Percentiles rank a stretch among this genome's conserved stretches.
phyloP scores from a whole-genome alignment of 1,284 basidiomycete species.

The Gymnopus androsaceus region DNA sequence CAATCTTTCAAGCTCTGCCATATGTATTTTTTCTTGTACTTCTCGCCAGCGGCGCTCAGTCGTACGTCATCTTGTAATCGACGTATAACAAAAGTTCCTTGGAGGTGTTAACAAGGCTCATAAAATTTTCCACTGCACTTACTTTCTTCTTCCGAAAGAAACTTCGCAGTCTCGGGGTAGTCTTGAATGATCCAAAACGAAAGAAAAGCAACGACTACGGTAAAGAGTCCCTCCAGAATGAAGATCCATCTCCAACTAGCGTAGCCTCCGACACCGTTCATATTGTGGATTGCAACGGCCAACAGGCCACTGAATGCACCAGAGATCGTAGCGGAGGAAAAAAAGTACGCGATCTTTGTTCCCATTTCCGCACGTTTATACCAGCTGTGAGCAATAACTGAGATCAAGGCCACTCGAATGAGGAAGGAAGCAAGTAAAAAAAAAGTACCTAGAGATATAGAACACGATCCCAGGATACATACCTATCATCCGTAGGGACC shows the following conservation, averaged over 20 bases:
- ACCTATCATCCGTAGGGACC: no score
- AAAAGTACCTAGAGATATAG: constrained; percentile 51
- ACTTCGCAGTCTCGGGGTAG: constrained; percentile 79
- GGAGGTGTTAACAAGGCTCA: background rate
- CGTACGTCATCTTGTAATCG: constrained; percentile 69
- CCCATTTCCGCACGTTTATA: constrained; percentile 65
- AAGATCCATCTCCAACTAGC: constrained; percentile 67
- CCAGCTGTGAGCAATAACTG: constrained; percentile 41
- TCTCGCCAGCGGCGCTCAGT: constrained; percentile 73
- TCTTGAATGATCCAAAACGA: constrained; percentile 79
- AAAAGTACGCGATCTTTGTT: constrained; percentile 61
- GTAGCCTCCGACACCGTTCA: constrained; percentile 62
- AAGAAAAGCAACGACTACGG: constrained; percentile 45
- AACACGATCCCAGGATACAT: constrained; percentile 59
- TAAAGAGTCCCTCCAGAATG: constrained; percentile 76
- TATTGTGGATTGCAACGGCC: constrained; percentile 66
- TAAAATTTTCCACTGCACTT: constrained; percentile 22
- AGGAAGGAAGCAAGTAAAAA: background rate
- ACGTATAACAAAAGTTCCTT: constrained; percentile 55
- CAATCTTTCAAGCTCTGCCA: constrained; percentile 63
- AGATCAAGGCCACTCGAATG: background rate
- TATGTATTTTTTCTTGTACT: constrained; percentile 61
- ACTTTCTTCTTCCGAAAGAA: constrained; percentile 70
- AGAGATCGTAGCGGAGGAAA: constrained; percentile 68
- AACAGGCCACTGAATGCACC: constrained; percentile 72